Conservation (phyloP, 768 basidiomycete genomes). For the Strobilomyces confusus region DNA sequence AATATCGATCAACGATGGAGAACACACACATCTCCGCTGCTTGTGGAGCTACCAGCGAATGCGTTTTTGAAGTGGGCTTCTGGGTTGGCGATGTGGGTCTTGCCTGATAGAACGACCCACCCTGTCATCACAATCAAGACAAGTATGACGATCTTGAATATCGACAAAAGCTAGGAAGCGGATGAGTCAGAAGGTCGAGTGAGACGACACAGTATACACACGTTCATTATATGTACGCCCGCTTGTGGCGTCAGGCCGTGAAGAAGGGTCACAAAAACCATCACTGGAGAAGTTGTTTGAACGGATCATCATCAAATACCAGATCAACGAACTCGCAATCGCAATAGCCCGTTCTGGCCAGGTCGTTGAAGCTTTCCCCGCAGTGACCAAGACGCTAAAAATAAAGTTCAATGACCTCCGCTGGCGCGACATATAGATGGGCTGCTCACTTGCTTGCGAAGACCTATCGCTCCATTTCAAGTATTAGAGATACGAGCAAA, state of each 20-base stretch:
- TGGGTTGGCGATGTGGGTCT: constrained; percentile 51
- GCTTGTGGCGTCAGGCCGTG: constrained; percentile 49
- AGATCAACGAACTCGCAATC: background rate
- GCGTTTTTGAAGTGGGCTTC: constrained; percentile 53
- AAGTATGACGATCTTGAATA: constrained; percentile 54
- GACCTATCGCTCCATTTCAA: background rate
- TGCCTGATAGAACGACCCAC: constrained; percentile 57
- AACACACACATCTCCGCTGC: constrained; percentile 42
- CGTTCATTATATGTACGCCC: constrained; percentile 54
- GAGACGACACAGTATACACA: constrained; percentile 17
- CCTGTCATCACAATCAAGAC: constrained; percentile 55
- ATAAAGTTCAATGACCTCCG: background rate
- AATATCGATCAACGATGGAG: background rate
- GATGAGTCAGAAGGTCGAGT: constrained; percentile 10
- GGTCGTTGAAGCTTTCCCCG: background rate
- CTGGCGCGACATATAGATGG: background rate
- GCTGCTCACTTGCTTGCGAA: background rate
- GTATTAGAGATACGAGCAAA: background rate
- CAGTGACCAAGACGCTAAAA: background rate
- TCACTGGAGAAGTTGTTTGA: constrained; percentile 32
- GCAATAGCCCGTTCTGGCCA: background rate
- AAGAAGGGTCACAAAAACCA: constrained; percentile 45
- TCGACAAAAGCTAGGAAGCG: constrained; percentile 34
- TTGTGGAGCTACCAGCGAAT: constrained; percentile 53
- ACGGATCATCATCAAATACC: background rate